Evolutionary conservation across 371 early-diverging fungal genomes (phyloP), one percentile per base, ranked within the genome.

Genomic region (Rhizopus sp.): DNA sequence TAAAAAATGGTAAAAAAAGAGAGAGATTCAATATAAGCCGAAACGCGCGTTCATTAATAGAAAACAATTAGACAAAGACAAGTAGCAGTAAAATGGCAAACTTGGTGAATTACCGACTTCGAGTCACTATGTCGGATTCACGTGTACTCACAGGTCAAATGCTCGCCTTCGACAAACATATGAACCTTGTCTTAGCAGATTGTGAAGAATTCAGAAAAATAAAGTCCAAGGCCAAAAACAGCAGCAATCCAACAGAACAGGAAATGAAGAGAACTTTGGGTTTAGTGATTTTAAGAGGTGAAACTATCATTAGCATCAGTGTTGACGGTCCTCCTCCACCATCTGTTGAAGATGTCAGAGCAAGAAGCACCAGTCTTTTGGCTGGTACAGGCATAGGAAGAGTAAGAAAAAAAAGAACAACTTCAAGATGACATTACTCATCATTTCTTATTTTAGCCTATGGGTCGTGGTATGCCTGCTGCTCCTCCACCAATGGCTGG

Each of bases 131-230:
- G 61, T 80, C 85, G 40, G 99, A 98, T 75, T 90, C 93, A 53
- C 89, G 97, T 61, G 86, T 87, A 6, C 73, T 98, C 64, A 88
- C 96, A 7, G 99, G 99, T 34, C 94, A 96, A 64, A 94, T 98
- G 96, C 83, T 97, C 46, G 97, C 99, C 17, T 98, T 96, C 65
- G 99, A 98, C 75, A 95, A 93, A 69, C 93, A 96, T 77, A 97
- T 98, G 97, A 98, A 98, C 69, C 80, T 98, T 59, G 99, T 98
- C 13, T 82, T 98, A 30, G 86, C 94, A 15, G 99, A 97, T 71
- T 95, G 95, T 81, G 95, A 98, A 68, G 99, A 98, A 78, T 94
- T 93, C 69, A 88, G 98, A 50, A 91, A 84, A 65, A 79, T 95
- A 62, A 94, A 92, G 64, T 72, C 86, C 41, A 91, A 85, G 68